Conservation (phyloP, 2,329 filamentous ascomycete species). For the Sclerotinia borealis region DNA sequence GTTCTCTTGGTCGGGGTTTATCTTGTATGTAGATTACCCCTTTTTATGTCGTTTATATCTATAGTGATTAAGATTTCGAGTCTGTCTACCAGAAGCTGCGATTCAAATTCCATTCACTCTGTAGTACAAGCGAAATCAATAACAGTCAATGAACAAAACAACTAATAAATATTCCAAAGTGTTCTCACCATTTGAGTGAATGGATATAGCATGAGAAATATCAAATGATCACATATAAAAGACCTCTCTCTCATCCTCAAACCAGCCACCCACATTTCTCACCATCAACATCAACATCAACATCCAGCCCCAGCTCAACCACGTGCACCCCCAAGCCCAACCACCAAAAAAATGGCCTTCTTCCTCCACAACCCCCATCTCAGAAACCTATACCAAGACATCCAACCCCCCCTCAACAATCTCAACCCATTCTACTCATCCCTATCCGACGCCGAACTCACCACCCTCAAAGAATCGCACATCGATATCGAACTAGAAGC, state of each 20-base stretch:
- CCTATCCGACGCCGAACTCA: not conserved
- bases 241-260: not conserved
- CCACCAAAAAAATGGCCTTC: not conserved
- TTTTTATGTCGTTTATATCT: not conserved
- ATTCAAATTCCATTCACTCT: not conserved
- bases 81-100: not conserved
- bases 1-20: not conserved
- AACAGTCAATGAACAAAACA: not conserved
- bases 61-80: not conserved
- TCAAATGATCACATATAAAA: not conserved
- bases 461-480: not conserved
- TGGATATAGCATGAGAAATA: not conserved
- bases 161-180: not conserved
- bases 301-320: not conserved
- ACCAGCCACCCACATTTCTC: not conserved
- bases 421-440: not conserved
- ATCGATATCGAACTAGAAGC: not conserved
- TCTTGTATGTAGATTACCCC: not conserved
- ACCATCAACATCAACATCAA: not conserved
- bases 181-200: not conserved
- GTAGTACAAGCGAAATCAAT: not conserved
- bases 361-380: not conserved
- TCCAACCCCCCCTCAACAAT: not conserved
- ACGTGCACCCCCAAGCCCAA: not conserved
- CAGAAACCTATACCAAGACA: not conserved